Evolutionary conservation across 2,329 filamentous ascomycete genomes (phyloP).

Genomic region (Trichoderma sp.): DNA sequence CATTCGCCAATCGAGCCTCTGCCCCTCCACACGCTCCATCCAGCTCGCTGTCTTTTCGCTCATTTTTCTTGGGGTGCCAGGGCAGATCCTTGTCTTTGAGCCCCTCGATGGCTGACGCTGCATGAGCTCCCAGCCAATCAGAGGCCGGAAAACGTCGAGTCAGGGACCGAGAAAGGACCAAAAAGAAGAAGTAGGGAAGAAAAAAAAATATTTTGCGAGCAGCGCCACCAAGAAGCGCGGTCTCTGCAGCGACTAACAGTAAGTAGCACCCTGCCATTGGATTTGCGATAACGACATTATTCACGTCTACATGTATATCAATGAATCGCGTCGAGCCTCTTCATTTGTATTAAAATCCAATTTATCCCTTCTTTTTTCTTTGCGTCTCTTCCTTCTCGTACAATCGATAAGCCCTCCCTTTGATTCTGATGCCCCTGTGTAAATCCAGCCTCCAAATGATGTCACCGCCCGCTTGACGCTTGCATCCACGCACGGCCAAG

Average conservation of each 20-base stretch:
- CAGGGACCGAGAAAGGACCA: constrained; percentile 1
- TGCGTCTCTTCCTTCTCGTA: neutral
- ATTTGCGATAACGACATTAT: neutral
- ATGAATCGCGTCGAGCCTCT: neutral
- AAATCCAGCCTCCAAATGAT: constrained; percentile 11
- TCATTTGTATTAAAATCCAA: neutral
- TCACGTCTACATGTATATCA: neutral
- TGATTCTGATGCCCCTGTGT: neutral
- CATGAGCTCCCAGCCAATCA: constrained; percentile 7
- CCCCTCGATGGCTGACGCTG: constrained; percentile 7
- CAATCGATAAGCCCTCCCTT: neutral
- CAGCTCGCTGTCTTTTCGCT: neutral
- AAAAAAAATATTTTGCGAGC: constrained; percentile 9
- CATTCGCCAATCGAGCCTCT: constrained; percentile 6
- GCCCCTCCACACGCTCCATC: constrained; percentile 3
- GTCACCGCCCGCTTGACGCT: constrained; percentile 18
- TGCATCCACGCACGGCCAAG: constrained; percentile 11
- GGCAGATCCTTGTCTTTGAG: constrained; percentile 10
- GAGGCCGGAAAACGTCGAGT: neutral
- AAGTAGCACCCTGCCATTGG: neutral
- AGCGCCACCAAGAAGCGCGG: neutral
- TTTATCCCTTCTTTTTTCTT: neutral
- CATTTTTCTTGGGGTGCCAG: neutral
- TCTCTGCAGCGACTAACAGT: neutral
- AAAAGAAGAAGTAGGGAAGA: neutral